Conservation (phyloP, 495 filamentous ascomycete species). For the Penicillium lividum region DNA sequence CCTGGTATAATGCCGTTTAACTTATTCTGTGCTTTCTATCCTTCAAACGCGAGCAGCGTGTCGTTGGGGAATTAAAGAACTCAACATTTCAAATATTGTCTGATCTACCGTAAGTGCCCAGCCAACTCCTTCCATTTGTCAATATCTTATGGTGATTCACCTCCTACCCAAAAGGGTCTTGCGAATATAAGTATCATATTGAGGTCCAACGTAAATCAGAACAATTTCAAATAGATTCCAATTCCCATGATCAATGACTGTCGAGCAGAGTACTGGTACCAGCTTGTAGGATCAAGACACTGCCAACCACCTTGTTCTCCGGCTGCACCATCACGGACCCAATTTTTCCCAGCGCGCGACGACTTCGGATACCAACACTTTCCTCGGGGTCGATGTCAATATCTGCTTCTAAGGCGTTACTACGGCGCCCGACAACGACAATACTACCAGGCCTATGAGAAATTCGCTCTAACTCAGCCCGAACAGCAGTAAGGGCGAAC, state of each 20-base stretch:
- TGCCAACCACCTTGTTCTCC: constrained; percentile 61
- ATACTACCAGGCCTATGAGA: constrained; percentile 75
- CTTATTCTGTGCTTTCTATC: constrained; percentile 48
- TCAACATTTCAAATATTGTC: no score
- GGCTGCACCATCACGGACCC: constrained; percentile 62
- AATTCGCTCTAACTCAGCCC: constrained; percentile 60
- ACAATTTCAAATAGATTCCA: background rate
- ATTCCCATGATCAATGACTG: background rate
- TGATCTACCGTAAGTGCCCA: no score
- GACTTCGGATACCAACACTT: constrained; percentile 48
- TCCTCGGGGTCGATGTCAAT: constrained; percentile 18
- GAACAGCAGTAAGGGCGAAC: constrained; percentile 45
- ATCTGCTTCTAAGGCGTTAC: constrained; percentile 22
- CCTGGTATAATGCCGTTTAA: constrained; percentile 52
- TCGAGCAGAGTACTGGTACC: constrained; percentile 20
- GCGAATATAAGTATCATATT: no score
- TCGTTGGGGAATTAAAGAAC: constrained; percentile 6
- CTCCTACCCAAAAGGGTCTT: no score
- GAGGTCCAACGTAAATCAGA: background rate
- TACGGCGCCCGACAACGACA: constrained; percentile 68
- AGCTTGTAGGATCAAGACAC: constrained; percentile 76
- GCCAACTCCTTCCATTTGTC: background rate
- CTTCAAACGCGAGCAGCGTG: constrained; percentile 37
- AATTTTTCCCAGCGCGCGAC: constrained; percentile 64
- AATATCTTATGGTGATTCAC: background rate